Base-by-base conservation (phyloP, 495 filamentous ascomycete genomes). In the Pyronema omphalodes region DNA sequence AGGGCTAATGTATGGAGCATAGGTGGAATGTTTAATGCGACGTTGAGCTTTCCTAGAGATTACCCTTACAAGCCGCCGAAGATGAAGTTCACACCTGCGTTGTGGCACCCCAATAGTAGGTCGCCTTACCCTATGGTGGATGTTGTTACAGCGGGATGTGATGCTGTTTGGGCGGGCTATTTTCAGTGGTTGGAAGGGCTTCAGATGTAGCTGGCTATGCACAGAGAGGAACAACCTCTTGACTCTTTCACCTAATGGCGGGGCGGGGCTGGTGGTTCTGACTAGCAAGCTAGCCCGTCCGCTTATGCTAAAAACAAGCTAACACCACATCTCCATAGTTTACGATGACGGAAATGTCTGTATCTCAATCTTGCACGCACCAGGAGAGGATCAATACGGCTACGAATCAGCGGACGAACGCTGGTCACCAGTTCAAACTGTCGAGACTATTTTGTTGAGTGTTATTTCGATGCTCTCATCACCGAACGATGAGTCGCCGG, bases 391-490 rank as follows among this genome's bases (percentile, higher is more conserved):
- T 69, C 88, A 66, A 59, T 93, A 93, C 68, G 93, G 96, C 68
- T 99, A 99, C 73, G 91, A 99, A 70, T 84, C 89, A 60, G 93
- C 93, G 18, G 83, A 79, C 15, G 91, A 99, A 73, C 76, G 91
- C 47, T 99, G 91, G 91, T 83, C 79, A 41, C 91, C 91, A 41
- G 94, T 99, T 44, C 91, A 96, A 71, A 86, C 81, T 54, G 88
- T 95, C 58, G 93, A 96, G 74, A 96, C 95, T 77, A 99, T 99
- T 53, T 71, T 99, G 57, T 88, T 96, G 52, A 83, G 78, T 1
- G 91, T 99, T 44, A 99, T 99, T 87, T 93, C 86, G 65, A 96
- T 99, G 91, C 74, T 99, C 53, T 88, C 88, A 1, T 91, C 95
- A 71, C 91, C 91, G 58, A 99, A 99, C 67, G 93, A 96, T 65